Evolutionary conservation across 2,329 filamentous ascomycete genomes (phyloP).

Genomic region (Cercospora sesami): DNA sequence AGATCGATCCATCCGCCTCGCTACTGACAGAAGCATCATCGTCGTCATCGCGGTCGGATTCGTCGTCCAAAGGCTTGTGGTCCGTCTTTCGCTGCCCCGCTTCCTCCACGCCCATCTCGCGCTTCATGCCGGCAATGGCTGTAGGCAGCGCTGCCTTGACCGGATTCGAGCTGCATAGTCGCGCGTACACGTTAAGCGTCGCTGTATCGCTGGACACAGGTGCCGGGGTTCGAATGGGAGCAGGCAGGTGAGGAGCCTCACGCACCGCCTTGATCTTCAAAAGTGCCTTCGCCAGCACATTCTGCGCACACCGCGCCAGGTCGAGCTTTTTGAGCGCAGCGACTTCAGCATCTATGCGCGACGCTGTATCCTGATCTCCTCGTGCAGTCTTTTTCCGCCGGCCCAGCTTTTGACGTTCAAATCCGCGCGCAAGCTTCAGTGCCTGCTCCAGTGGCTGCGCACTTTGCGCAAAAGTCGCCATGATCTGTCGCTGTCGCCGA

Average conservation of each 20-base stretch:
- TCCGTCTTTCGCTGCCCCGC: conserved; percentile 17
- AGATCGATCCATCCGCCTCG: conserved; percentile 26
- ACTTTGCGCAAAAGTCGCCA: conserved; percentile 41
- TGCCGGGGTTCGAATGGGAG: conserved; percentile 42
- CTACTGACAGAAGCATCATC: conserved; percentile 41
- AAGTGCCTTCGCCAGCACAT: conserved; percentile 59
- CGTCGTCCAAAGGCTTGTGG: conserved; percentile 15
- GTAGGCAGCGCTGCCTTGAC: conserved; percentile 57
- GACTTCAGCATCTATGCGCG: conserved; percentile 64
- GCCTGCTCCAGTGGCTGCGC: conserved; percentile 64
- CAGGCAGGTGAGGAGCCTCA: conserved; percentile 51
- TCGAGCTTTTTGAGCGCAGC: conserved; percentile 59
- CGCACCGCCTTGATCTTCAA: conserved; percentile 59
- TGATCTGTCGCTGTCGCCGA: conserved; percentile 26
- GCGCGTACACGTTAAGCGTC: conserved; percentile 58
- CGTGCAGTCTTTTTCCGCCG: conserved; percentile 60
- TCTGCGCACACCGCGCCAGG: conserved; percentile 50
- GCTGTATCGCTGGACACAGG: conserved; percentile 47
- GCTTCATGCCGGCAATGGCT: conserved; percentile 46
- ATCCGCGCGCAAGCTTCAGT: conserved; percentile 71
- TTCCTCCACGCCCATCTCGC: conserved; percentile 39
- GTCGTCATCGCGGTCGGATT: conserved; percentile 10
- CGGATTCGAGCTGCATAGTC: conserved; percentile 61
- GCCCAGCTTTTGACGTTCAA: conserved; percentile 73
- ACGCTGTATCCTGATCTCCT: conserved; percentile 49